These are phyloP conservation scores for Zygoascus biomembranicola DNA, from an alignment of 805 yeast species.

Conservation along the genomic window DNA sequence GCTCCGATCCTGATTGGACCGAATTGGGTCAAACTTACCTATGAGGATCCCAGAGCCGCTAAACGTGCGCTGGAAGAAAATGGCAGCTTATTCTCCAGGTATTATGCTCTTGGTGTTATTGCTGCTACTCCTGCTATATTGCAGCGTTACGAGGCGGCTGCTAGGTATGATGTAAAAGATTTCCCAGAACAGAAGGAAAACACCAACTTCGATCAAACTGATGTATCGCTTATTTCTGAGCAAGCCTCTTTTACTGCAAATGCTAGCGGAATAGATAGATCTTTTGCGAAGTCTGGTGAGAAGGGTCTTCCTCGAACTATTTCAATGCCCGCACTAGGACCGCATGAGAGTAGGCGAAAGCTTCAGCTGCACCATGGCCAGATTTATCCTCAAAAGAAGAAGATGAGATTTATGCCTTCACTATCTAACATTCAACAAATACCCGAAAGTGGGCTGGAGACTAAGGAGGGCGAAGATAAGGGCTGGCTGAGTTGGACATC, in stretches of 20 bases:
- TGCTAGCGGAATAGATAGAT: neutral
- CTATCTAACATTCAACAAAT: neutral
- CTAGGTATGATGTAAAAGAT: neutral
- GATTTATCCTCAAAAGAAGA: neutral
- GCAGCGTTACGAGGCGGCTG: neutral
- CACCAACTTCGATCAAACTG: neutral
- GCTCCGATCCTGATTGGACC: constrained; percentile 74
- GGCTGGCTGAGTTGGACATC: constrained; percentile 29
- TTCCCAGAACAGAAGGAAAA: neutral
- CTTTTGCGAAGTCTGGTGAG: neutral
- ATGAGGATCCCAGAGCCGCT: constrained; percentile 65
- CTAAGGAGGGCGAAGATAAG: constrained; percentile 20
- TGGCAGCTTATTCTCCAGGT: constrained; percentile 45
- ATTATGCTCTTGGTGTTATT: neutral
- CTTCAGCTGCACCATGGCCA: neutral
- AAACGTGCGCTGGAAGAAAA: constrained; percentile 78
- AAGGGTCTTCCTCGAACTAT: neutral
- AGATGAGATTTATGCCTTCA: neutral
- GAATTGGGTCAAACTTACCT: constrained; percentile 89
- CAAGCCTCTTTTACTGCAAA: neutral
- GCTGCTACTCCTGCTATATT: neutral
- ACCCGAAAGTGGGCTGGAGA: constrained; percentile 44
- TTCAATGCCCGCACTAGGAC: neutral
- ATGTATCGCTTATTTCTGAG: neutral
- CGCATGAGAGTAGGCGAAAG: neutral